These are phyloP conservation scores for Schizosaccharomyces japonicus DNA, from an alignment of 805 yeast species.

Conservation along the genomic window DNA sequence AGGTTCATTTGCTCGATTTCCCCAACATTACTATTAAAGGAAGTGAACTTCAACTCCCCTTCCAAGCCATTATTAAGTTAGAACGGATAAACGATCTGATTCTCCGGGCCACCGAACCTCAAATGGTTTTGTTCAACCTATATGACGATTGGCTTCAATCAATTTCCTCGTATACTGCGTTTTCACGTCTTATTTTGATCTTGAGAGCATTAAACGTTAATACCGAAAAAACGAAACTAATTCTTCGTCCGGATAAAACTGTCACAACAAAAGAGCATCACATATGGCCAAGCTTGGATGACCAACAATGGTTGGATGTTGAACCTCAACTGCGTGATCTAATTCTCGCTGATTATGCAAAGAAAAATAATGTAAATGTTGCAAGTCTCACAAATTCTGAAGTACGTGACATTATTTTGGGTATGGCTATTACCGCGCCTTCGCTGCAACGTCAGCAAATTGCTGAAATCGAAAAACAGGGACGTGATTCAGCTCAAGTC, in stretches of 20 bases:
- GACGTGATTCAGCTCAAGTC: conserved; percentile 24
- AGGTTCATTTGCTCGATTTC: conserved; percentile 90
- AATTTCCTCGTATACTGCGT: conserved; percentile 77
- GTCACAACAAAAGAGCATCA: conserved; percentile 53
- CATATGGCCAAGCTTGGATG: conserved; percentile 75
- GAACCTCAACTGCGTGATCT: conserved; percentile 74
- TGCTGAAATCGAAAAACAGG: conserved; percentile 35
- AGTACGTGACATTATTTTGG: conserved; percentile 76
- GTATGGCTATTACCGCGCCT: conserved; percentile 82
- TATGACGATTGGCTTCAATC: conserved; percentile 84
- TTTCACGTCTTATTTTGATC: conserved; percentile 64
- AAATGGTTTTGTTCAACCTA: conserved; percentile 70
- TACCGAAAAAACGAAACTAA: conserved; percentile 49
- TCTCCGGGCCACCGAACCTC: conserved; percentile 70
- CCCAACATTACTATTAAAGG: conserved; percentile 77
- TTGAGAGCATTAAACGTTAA: conserved; percentile 60
- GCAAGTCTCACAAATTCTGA: conserved; percentile 79
- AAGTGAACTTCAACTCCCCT: conserved; percentile 73
- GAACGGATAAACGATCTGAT: conserved; percentile 61
- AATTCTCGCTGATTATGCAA: conserved; percentile 63
- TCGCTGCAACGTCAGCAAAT: conserved; percentile 67
- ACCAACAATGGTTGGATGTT: conserved; percentile 78
- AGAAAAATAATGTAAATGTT: conserved; percentile 63
- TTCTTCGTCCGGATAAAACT: conserved; percentile 51
- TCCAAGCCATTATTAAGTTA: conserved; percentile 60